Conservation (phyloP, 305 asterid genomes). For the Ajuga reptans region DNA sequence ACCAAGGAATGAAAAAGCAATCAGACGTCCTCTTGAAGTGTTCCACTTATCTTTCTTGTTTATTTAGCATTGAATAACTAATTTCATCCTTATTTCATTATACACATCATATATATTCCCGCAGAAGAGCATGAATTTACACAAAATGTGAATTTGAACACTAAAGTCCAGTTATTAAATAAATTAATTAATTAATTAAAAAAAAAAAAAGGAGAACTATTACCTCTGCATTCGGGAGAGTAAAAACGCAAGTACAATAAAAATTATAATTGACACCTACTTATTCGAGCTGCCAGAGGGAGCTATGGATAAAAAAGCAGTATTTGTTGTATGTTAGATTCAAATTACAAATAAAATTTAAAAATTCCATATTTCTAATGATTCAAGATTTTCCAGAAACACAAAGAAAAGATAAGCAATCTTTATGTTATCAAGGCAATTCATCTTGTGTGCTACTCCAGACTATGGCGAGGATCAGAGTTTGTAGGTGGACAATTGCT, state of each 20-base stretch:
- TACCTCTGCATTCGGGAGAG: background rate
- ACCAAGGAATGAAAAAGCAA: background rate
- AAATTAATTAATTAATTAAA: too few species aligned
- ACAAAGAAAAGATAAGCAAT: background rate
- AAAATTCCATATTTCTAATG: too few species aligned
- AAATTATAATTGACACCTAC: background rate
- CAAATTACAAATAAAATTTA: too few species aligned
- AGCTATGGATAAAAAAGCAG: background rate
- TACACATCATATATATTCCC: background rate
- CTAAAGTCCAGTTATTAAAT: background rate
- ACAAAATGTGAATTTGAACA: background rate
- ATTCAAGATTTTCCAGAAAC: too few species aligned
- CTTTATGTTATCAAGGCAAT: background rate
- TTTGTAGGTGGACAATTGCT: too few species aligned
- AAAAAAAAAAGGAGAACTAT: background rate
- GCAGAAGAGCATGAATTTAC: background rate
- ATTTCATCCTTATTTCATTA: background rate
- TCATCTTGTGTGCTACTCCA: too few species aligned
- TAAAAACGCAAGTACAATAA: background rate
- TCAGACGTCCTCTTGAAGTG: background rate
- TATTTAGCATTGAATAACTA: background rate
- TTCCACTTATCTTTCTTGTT: conserved; percentile 12
- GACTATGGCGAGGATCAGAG: too few species aligned
- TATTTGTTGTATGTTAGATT: background rate
- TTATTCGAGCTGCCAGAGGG: background rate